Evolutionary conservation across 148 eudicot genomes (phyloP).

Genomic region (Diospyros lotus): DNA sequence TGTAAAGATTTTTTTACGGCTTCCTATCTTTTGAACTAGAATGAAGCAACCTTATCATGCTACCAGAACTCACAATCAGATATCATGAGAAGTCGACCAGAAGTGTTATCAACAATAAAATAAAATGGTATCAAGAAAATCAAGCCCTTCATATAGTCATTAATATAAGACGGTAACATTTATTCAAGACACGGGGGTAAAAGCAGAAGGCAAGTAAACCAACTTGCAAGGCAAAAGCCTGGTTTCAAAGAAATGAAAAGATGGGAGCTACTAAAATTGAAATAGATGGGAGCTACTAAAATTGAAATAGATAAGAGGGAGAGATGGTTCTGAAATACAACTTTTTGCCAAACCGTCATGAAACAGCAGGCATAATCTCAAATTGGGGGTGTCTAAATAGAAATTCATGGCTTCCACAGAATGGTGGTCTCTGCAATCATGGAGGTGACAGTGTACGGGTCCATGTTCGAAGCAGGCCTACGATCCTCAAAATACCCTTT

Average conservation of each 20-base stretch:
- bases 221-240: neutral
- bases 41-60: too few relatives aligned
- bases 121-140: neutral
- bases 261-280: neutral
- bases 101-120: too few relatives aligned
- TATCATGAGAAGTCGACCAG: too few relatives aligned
- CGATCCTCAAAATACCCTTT: conserved; percentile 56
- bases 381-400: neutral
- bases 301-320: neutral
- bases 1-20: too few relatives aligned
- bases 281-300: neutral
- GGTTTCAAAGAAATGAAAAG: too few relatives aligned
- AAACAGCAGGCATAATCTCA: neutral
- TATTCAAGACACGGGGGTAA: neutral
- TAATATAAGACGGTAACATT: neutral
- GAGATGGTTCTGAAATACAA: neutral
- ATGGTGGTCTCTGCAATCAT: conserved; percentile 54
- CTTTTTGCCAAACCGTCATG: neutral
- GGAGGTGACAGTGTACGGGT: conserved; percentile 46
- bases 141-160: conserved; percentile 10
- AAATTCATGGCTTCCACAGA: conserved; percentile 28
- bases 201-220: too few relatives aligned
- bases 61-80: too few relatives aligned
- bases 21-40: too few relatives aligned
- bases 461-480: conserved; percentile 60